Base-by-base conservation (phyloP, 1,284 basidiomycete genomes). In the Phellopilus nigrolimitatus region DNA sequence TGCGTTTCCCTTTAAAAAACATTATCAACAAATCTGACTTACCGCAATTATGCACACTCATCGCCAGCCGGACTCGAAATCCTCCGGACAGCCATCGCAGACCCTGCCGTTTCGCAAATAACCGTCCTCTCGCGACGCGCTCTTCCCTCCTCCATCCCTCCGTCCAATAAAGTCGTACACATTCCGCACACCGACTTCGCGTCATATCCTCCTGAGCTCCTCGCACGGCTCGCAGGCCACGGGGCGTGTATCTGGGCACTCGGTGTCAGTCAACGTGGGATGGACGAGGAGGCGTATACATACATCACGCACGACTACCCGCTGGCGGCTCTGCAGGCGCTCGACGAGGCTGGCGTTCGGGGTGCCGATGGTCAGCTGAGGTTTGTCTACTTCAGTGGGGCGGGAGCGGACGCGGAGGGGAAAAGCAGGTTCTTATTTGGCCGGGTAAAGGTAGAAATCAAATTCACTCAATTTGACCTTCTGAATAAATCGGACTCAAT, bases 191-290 rank as follows among this genome's bases (percentile, higher is more conserved):
- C 57, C 3, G 66, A 72, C 56, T 72, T 72, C 57, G 49, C 62
- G 13, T 40, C 62, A 4, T 73, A 71, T 55, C 56, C 69, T 1
- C 17, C 61, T 1, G 63, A 66, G 15, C 60, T 72, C 24, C 60
- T 53, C 31, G 44, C 53, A 4, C 60, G 53, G 22, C 64, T 72
- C 25, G 66, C 62, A 0, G 59, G 62, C 40, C 67, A 71, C 49
- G 70, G 72, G 47, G 70, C 66, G 4, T 68, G 67, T 55, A 60
- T 73, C 7, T 73, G 71, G 71, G 71, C 70, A 17, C 60, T 70
- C 13, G 71, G 71, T 0, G 63, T 57, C 41, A 60, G 61, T 22
- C 51, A 64, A 0, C 19, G 55, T 1, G 71, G 70, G 21, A 61
- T 70, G 60, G 58, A 53, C 7, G 71, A 72, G 47, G 59, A 60